These are phyloP conservation scores for Mallotus repandus DNA, from an alignment of 441 rosid species.

Conservation along the genomic window DNA sequence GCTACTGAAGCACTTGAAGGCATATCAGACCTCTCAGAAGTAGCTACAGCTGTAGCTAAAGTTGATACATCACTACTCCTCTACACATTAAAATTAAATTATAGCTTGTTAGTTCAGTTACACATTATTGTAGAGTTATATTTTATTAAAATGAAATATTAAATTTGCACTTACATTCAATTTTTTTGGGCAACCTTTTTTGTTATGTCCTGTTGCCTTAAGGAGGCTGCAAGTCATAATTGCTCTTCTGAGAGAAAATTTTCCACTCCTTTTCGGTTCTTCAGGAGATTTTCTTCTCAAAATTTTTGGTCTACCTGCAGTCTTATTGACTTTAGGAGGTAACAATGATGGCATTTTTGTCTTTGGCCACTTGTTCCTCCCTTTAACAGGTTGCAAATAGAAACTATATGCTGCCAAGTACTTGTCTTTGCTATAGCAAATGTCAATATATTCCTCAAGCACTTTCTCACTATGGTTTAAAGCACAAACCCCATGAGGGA, in stretches of 20 bases:
- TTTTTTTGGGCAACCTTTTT: no score
- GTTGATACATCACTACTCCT: no score
- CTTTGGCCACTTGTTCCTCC: no score
- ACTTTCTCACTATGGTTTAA: not conserved
- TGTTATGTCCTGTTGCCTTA: no score
- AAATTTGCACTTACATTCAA: no score
- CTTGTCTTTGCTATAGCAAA: not conserved
- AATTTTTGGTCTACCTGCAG: not conserved
- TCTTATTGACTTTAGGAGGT: not conserved
- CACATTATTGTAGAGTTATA: no score
- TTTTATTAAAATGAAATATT: no score
- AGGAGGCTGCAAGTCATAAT: not conserved
- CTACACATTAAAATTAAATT: no score
- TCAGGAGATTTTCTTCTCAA: not conserved
- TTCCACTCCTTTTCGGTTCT: not conserved
- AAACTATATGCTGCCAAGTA: not conserved
- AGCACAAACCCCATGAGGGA: not conserved
- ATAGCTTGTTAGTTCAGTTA: no score
- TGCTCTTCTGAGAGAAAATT: not conserved
- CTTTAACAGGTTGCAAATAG: not conserved
- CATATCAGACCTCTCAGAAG: no score
- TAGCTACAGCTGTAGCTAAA: no score
- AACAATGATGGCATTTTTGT: not conserved
- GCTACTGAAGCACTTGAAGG: no score
- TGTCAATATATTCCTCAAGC: not conserved